Evolutionary conservation across 176 grass and related monocot genomes (phyloP), one percentile per base, ranked within the genome.

Genomic region (Puccinellia tenuiflora): DNA sequence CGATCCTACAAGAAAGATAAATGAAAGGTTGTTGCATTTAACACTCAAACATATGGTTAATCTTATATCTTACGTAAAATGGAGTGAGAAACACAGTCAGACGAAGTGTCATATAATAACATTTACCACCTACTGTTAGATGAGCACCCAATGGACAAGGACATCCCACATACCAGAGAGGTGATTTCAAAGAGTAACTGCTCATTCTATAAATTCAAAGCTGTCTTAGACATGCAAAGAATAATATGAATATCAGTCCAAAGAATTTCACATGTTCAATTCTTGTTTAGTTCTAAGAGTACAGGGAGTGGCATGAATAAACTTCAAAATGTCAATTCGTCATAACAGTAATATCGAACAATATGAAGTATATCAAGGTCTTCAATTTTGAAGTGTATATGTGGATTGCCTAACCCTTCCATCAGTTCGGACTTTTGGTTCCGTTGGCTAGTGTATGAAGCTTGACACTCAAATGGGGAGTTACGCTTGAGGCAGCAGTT

Each of bases 1-100:
- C 96, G n/a, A 95, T 93, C 96, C 96, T 98, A 87, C 57, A 84
- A 21, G 45, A 84, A 74, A 48, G 24, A 53, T 31, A 54, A 79
- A 51, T n/a, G 1, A 90, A 82, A 43, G 12, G 7, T 4, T 31
- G 3, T 54, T 17, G 55, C 81, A 10, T 62, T 70, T 12, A 81
- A 34, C 37, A 77, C 17, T 54, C 11, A 21, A 82, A 72, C 54
- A 34, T 21, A 60, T 24, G 29, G 9, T n/a, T 81, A 64, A 40
- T 74, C 1, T 8, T 76, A 10, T 37, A 56, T 54, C 48, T 30
- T 77, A 43, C 9, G 24, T 54, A 42, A 68, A 30, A 24, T 26
- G 17, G 7, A 35, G 39, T 70, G 9, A 48, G 21, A 52, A 67
- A 53, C 52, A 28, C n/a, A 77, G 22, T 22, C 5, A 83, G 21